Evolutionary conservation across 1,139 yeast genomes (phyloP), one percentile per base, ranked within the genome.

Genomic region (Candida neerlandica): DNA sequence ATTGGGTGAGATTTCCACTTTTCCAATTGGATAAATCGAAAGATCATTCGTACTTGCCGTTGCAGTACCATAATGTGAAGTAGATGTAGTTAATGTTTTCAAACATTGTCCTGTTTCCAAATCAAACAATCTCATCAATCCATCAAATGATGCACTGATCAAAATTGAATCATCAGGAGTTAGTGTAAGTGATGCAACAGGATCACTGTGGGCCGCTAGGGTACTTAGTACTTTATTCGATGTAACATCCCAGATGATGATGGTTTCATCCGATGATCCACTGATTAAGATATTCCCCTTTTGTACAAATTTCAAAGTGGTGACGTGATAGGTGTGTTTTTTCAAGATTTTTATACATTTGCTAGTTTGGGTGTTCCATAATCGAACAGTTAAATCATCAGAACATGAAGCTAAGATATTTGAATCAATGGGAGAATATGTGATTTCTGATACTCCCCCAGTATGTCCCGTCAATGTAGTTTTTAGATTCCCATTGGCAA

Each of bases 151-250:
- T 0, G 96, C 96, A 55, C 96, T 87, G 3, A 86, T 89, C 15
- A 94, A 79, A 35, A 95, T 81, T 0, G 96, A 80, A 44, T 94
- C 89, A 61, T 94, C 99, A 48, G 85, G 86, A 1, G 84, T 77
- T 47, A 94, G 70, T 56, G 89, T 84, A 1, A 92, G 73, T 0
- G 89, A 78, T 43, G 89, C 84, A 1, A 94, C 88, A 0, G 98
- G 96, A 58, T 91, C 98, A 0, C 96, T 83, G 65, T 94, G 99
- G 0, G 99, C 98, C 15, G 96, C 89, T 50, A 94, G 71, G 0
- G 96, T 89, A 60, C 88, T 84, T 58, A 91, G 69, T 45, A 89
- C 81, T 44, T 78, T 77, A 0, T 96, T 95, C 23, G 84, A 77
- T 34, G 80, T 72, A 5, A 87, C 80, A 66, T 92, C 97, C 99